Evolutionary conservation across 192 early-diverging fungal species (phyloP).

Genomic region (Coemansia sp.): DNA sequence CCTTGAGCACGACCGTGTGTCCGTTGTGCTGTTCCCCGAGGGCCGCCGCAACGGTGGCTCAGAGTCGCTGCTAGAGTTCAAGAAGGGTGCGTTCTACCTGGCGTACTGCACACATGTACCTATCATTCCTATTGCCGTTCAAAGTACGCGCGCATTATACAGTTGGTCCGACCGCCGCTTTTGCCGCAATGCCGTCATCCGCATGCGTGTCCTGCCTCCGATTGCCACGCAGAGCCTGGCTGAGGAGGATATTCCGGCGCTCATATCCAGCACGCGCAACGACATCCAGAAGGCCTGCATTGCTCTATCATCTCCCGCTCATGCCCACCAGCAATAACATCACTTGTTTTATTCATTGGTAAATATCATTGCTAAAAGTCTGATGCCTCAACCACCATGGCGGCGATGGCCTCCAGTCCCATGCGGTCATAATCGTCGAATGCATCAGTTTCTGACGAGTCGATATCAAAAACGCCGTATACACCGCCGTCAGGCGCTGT

Average conservation of each 20-base stretch:
- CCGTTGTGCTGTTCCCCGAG: constrained; percentile 89
- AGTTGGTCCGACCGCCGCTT: constrained; percentile 39
- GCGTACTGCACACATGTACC: constrained; percentile 83
- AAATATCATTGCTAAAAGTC: constrained; percentile 20
- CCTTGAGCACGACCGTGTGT: constrained; percentile 72
- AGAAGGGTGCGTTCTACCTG: constrained; percentile 96
- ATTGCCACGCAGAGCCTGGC: constrained; percentile 45
- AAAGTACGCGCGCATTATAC: constrained; percentile 59
- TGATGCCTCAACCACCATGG: constrained; percentile 58
- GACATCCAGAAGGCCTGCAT: constrained; percentile 45
- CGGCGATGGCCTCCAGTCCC: constrained; percentile 66
- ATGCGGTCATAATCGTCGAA: constrained; percentile 69
- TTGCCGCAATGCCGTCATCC: constrained; percentile 42
- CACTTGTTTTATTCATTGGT: not conserved
- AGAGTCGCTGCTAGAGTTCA: constrained; percentile 81
- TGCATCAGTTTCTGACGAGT: constrained; percentile 62
- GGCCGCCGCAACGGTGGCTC: constrained; percentile 79
- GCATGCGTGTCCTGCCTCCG: constrained; percentile 49
- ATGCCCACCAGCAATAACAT: not conserved
- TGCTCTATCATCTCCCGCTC: constrained; percentile 15
- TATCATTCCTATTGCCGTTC: constrained; percentile 83
- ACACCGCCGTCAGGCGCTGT: constrained; percentile 51
- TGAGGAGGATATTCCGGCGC: constrained; percentile 50
- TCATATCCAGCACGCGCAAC: constrained; percentile 40
- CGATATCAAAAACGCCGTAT: constrained; percentile 72